Conservation (phyloP, 768 basidiomycete genomes). For the Naganishia kalamii region DNA sequence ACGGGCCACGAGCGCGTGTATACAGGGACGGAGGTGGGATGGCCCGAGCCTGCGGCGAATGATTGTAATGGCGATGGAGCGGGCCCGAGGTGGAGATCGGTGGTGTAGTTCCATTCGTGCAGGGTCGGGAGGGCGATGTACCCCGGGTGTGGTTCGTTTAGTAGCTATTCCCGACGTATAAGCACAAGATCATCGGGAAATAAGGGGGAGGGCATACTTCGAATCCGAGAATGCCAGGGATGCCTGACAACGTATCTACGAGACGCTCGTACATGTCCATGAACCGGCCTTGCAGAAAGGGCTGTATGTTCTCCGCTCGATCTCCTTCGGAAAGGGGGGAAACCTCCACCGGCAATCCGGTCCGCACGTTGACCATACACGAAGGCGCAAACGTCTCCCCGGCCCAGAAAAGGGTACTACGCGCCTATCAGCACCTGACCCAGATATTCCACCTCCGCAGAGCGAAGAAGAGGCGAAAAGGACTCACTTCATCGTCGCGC, state of each 20-base stretch:
- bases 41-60: constrained; percentile 84
- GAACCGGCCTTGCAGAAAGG: constrained; percentile 75
- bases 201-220: constrained; percentile 56
- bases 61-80: constrained; percentile 78
- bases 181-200: neutral
- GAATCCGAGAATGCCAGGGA: constrained; percentile 79
- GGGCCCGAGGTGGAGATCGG: constrained; percentile 71
- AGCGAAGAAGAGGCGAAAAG: neutral
- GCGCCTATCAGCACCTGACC: neutral
- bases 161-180: constrained; percentile 54
- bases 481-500: constrained; percentile 70
- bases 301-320: constrained; percentile 59
- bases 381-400: constrained; percentile 80
- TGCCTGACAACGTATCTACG: constrained; percentile 60
- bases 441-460: too few species aligned
- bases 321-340: constrained; percentile 18
- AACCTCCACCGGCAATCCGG: neutral
- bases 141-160: constrained; percentile 92
- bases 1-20: constrained; percentile 84
- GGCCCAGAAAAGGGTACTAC: constrained; percentile 88
- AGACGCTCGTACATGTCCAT: constrained; percentile 68
- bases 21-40: constrained; percentile 61
- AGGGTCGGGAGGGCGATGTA: constrained; percentile 77
- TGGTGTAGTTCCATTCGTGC: constrained; percentile 81
- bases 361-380: constrained; percentile 49